Percentiles rank a stretch among this genome's conserved stretches.
These are phyloP conservation scores for Helianthus tuberosus DNA, from an alignment of 129 eudicot genomes.

Conservation along the genomic window DNA sequence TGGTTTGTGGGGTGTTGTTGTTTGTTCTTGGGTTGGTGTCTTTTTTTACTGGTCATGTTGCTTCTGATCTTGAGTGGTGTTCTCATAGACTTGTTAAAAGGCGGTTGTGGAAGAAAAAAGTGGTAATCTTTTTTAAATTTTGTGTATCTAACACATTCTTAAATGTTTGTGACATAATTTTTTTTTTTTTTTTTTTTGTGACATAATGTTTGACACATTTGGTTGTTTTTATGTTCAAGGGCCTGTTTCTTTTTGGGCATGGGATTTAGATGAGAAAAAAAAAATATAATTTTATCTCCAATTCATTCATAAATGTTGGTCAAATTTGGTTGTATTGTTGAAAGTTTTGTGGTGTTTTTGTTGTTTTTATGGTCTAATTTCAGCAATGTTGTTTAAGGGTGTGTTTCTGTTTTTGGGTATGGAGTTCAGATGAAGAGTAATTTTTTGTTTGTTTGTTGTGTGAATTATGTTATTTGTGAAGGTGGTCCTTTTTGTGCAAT, in stretches of 20 bases:
- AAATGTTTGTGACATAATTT: background rate
- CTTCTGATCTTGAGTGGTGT: slow-evolving; percentile 79
- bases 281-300: background rate
- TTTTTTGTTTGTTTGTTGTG: slow-evolving; percentile 14
- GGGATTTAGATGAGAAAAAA: background rate
- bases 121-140: slow-evolving; percentile 31
- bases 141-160: background rate
- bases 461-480: background rate
- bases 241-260: background rate
- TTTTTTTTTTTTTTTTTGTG: background rate
- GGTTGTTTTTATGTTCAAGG: slow-evolving; percentile 11
- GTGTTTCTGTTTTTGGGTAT: slow-evolving; percentile 1
- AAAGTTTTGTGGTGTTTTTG: slow-evolving; percentile 11
- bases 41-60: slow-evolving; percentile 74
- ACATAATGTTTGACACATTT: slow-evolving; percentile 14
- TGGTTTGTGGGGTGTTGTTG: slow-evolving; percentile 78
- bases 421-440: slow-evolving; percentile 15
- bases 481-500: background rate
- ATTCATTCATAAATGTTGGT: background rate
- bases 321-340: background rate
- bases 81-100: slow-evolving; percentile 63
- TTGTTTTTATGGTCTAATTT: slow-evolving; percentile 11
- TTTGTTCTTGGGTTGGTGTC: slow-evolving; percentile 77
- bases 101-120: slow-evolving; percentile 45
- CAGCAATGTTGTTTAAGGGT: background rate